These are phyloP conservation scores for Rhodotorula sp. DNA, from an alignment of 1,284 basidiomycete genomes.

Conservation along the genomic window DNA sequence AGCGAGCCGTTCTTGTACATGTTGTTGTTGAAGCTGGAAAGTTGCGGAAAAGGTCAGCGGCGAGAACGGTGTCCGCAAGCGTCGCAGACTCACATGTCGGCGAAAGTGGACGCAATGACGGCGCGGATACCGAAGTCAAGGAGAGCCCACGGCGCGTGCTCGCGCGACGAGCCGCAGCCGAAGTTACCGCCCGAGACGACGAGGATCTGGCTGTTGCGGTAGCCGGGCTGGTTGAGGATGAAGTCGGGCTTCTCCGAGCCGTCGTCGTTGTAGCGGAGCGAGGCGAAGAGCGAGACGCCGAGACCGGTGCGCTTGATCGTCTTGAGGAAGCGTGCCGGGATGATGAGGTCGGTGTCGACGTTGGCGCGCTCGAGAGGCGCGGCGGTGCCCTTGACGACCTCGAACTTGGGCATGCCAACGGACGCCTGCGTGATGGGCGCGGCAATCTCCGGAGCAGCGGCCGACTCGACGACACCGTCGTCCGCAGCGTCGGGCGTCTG, in stretches of 20 bases:
- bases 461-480: constrained; percentile 46
- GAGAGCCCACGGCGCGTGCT: constrained; percentile 96
- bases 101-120: constrained; percentile 89
- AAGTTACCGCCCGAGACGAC: constrained; percentile 91
- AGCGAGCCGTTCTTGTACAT: constrained; percentile 97
- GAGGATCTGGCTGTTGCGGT: constrained; percentile 75
- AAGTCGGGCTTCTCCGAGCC: constrained; percentile 77
- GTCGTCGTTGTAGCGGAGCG: constrained; percentile 74
- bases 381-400: constrained; percentile 69
- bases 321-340: constrained; percentile 78
- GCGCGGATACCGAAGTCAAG: constrained; percentile 91
- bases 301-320: constrained; percentile 91
- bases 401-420: constrained; percentile 70
- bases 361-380: constrained; percentile 83
- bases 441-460: constrained; percentile 28
- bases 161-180: constrained; percentile 86
- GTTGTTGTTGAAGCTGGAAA: constrained; percentile 59
- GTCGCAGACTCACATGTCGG: constrained; percentile 65
- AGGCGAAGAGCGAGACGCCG: constrained; percentile 83
- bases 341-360: constrained; percentile 96
- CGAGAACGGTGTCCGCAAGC: not conserved
- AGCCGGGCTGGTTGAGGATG: constrained; percentile 82
- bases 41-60: not conserved
- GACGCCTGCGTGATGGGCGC: constrained; percentile 58
- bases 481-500: constrained; percentile 47